Percentiles rank a stretch among this genome's conserved stretches.
phyloP scores from a whole-genome alignment of 2,329 filamentous ascomycete genomes.

The Cryoendolithus antarcticus region DNA sequence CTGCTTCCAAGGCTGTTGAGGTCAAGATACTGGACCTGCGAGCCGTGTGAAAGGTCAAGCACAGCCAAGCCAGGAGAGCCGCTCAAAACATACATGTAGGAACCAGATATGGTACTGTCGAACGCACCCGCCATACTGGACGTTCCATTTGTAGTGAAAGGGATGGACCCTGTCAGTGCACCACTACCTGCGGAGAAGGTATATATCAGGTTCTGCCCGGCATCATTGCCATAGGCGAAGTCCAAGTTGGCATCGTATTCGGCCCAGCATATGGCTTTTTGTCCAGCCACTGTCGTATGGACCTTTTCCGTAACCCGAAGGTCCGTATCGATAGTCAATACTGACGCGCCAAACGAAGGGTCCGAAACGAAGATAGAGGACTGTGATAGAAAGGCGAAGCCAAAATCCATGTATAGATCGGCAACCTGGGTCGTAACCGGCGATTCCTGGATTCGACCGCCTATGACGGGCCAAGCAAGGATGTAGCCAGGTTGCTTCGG shows the following conservation, averaged over 20 bases:
- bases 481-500: conserved; percentile 6
- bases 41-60: conserved; percentile 4
- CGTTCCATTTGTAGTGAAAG: not conserved
- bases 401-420: too few species aligned
- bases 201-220: conserved; percentile 3
- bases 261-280: conserved; percentile 11
- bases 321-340: conserved; percentile 6
- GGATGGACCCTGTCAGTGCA: conserved; percentile 4
- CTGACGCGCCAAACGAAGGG: conserved; percentile 7
- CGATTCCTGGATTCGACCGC: conserved; percentile 1
- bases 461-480: conserved; percentile 5
- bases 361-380: conserved; percentile 8
- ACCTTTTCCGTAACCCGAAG: conserved; percentile 4
- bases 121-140: conserved; percentile 6
- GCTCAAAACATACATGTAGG: conserved; percentile 8
- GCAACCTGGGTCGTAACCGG: too few species aligned
- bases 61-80: conserved; percentile 7
- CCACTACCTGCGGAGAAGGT: conserved; percentile 6
- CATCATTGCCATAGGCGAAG: conserved; percentile 9
- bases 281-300: conserved; percentile 4
- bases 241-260: conserved; percentile 2
- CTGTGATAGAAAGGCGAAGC: not conserved
- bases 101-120: conserved; percentile 6
- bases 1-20: conserved; percentile 6
- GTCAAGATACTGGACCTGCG: conserved; percentile 7